Conservation (phyloP, 768 basidiomycete species). For the Tylopilus vinaceipallidus region DNA sequence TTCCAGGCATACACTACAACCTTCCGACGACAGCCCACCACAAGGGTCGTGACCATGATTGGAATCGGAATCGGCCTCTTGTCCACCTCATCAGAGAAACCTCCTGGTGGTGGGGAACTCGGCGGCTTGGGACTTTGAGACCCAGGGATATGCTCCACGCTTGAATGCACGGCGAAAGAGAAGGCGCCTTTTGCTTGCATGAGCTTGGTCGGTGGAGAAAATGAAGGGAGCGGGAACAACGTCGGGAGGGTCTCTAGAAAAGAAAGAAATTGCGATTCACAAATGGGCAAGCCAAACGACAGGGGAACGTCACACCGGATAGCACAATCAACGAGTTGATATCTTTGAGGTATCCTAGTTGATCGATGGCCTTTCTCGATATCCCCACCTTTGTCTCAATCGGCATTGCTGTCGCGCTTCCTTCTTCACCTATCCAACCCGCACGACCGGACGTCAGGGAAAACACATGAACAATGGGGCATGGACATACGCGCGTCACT, state of each 20-base stretch:
- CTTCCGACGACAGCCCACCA: slow-evolving; percentile 84
- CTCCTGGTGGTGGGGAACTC: slow-evolving; percentile 10
- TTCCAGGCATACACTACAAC: slow-evolving; percentile 85
- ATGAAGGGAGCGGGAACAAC: slow-evolving; percentile 71
- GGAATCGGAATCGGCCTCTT: slow-evolving; percentile 49
- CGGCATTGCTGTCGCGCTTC: slow-evolving; percentile 28
- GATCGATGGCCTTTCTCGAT: slow-evolving; percentile 75
- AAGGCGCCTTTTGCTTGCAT: slow-evolving; percentile 77
- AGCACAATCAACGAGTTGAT: slow-evolving; percentile 83
- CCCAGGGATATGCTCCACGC: slow-evolving; percentile 44
- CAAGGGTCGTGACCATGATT: slow-evolving; percentile 67
- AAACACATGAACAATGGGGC: slow-evolving; percentile 20
- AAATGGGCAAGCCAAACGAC: background rate
- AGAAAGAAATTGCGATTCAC: slow-evolving; percentile 1
- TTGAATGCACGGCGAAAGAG: slow-evolving; percentile 74
- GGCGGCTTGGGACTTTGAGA: slow-evolving; percentile 22
- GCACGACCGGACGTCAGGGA: slow-evolving; percentile 14
- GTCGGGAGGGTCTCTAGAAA: slow-evolving; percentile 78
- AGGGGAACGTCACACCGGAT: slow-evolving; percentile 55
- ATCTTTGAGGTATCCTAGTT: slow-evolving; percentile 81
- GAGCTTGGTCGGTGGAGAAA: slow-evolving; percentile 69
- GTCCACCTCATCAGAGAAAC: slow-evolving; percentile 4
- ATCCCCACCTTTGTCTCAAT: slow-evolving; percentile 68
- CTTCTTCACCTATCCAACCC: slow-evolving; percentile 6
- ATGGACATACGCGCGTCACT: slow-evolving; percentile 37